These are phyloP conservation scores for Arthrobotrys sinensis DNA, from an alignment of 2,329 filamentous ascomycete genomes.

Conservation along the genomic window DNA sequence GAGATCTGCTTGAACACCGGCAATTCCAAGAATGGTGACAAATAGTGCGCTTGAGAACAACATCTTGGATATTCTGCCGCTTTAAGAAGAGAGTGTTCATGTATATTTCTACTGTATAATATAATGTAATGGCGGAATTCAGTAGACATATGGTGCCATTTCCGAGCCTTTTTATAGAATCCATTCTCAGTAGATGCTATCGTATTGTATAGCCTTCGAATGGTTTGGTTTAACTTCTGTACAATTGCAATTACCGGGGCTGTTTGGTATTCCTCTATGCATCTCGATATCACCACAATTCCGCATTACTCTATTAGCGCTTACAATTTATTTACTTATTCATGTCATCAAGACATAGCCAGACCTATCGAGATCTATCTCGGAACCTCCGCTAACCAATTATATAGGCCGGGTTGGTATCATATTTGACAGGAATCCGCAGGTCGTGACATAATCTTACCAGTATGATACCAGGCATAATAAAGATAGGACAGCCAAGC, in stretches of 20 bases:
- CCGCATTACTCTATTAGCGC: too few relatives aligned
- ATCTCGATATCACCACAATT: too few relatives aligned
- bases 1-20: conserved; percentile 12
- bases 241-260: too few relatives aligned
- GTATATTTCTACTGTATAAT: neutral
- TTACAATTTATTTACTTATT: too few relatives aligned
- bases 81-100: neutral
- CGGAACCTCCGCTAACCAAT: neutral
- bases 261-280: too few relatives aligned
- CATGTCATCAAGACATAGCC: neutral
- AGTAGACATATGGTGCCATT: neutral
- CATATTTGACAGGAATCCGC: neutral
- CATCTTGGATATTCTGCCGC: neutral
- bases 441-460: neutral
- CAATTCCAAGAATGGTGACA: neutral
- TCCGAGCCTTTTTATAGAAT: conserved; percentile 8
- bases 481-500: neutral
- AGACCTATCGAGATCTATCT: neutral
- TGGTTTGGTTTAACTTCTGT: too few relatives aligned
- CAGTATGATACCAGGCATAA: neutral
- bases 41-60: conserved; percentile 11
- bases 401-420: neutral
- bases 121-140: neutral
- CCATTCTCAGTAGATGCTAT: too few relatives aligned
- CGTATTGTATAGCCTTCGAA: too few relatives aligned